Conservation (phyloP, 176 grass and related monocot genomes). For the Oryza longistaminata region DNA sequence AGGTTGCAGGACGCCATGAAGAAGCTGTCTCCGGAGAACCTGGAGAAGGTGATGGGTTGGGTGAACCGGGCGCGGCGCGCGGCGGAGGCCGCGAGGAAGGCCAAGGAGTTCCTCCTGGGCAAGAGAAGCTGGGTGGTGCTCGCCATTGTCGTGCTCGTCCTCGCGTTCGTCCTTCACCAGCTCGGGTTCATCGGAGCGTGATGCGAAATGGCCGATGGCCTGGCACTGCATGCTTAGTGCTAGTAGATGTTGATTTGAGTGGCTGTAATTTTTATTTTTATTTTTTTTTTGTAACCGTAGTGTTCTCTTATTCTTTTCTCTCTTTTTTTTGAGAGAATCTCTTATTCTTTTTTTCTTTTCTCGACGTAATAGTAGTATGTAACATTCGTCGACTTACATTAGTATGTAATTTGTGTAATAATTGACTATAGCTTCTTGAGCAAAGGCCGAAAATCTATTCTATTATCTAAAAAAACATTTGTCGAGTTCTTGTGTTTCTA, state of each 20-base stretch:
- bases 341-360: not conserved
- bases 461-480: too few relatives aligned
- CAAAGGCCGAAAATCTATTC: too few relatives aligned
- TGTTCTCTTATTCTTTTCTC: not conserved
- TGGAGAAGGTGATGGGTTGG: conserved; percentile 89
- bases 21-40: conserved; percentile 71
- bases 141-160: conserved; percentile 71
- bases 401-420: too few relatives aligned
- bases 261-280: not conserved
- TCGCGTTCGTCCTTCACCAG: conserved; percentile 74
- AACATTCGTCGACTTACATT: conserved; percentile 10
- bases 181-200: conserved; percentile 74
- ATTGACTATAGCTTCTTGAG: too few relatives aligned
- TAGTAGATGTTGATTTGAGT: not conserved
- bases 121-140: conserved; percentile 66
- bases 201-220: conserved; percentile 11
- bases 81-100: conserved; percentile 68
- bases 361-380: not conserved
- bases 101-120: conserved; percentile 85
- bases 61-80: conserved; percentile 69
- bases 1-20: conserved; percentile 82
- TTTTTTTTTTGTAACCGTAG: conserved; percentile 10
- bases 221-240: too few relatives aligned
- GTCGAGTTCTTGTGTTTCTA: not conserved
- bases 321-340: too few relatives aligned